phyloP scores from a whole-genome alignment of 1,139 yeast genomes.

The Candida tetrigidarum region DNA sequence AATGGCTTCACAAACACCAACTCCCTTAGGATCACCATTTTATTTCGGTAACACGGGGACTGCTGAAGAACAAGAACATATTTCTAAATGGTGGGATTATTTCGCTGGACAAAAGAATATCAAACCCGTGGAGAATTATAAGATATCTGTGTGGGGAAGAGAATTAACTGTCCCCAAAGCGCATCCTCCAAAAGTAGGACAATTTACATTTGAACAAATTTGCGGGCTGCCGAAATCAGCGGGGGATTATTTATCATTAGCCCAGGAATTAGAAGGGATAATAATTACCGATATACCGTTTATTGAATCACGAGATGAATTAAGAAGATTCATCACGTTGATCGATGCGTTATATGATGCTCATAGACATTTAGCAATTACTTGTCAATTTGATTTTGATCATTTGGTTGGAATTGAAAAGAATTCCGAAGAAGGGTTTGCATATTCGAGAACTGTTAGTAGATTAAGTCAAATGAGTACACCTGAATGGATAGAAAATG shows the following conservation, averaged over 20 bases:
- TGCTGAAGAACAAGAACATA: constrained; percentile 65
- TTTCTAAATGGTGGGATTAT: constrained; percentile 75
- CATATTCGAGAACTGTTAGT: constrained; percentile 93
- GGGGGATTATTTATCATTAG: constrained; percentile 88
- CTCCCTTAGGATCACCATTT: constrained; percentile 79
- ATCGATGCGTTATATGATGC: constrained; percentile 94
- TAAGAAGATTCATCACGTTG: constrained; percentile 90
- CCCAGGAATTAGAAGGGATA: constrained; percentile 75
- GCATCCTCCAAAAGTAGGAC: constrained; percentile 83
- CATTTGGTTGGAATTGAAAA: constrained; percentile 80
- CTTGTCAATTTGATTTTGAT: constrained; percentile 84
- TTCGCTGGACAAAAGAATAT: constrained; percentile 52
- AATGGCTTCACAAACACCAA: not conserved
- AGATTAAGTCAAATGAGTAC: constrained; percentile 94
- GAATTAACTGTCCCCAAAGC: constrained; percentile 73
- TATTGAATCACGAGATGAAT: constrained; percentile 77
- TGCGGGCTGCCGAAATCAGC: constrained; percentile 94
- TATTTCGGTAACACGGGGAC: constrained; percentile 56
- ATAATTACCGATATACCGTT: constrained; percentile 92
- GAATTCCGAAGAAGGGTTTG: constrained; percentile 92
- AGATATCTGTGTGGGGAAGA: constrained; percentile 86
- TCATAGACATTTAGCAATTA: constrained; percentile 84
- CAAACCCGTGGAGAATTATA: constrained; percentile 36
- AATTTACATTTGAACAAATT: constrained; percentile 80
- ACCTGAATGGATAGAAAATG: constrained; percentile 79